Base-by-base conservation (phyloP, 108 stramenopile genomes). In the Nitzschia inconspicua region DNA sequence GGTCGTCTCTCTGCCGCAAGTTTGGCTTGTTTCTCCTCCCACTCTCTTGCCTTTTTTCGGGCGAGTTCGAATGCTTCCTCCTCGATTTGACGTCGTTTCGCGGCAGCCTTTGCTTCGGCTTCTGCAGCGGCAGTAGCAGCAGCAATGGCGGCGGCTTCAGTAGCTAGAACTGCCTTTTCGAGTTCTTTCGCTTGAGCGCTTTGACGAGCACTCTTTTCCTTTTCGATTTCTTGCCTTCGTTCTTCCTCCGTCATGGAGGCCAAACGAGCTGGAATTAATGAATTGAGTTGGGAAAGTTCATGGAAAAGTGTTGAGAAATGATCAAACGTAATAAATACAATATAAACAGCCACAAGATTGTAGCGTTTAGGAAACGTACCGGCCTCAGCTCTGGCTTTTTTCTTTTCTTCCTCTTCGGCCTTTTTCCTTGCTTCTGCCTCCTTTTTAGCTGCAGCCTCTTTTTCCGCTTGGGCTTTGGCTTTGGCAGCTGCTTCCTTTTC, bases 121-220 rank as follows among this genome's bases (percentile, higher is more conserved):
- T 86, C 85, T 9, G 76, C 81, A 27, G 61, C 65, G 41, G 70
- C 83, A 60, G 61, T 86, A 13, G 80, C 77, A 25, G 66, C 65
- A 28, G 71, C 79, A 37, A 86, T 86, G 37, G 83, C 85, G 25
- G 72, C 79, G 24, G 83, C 83, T 57, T 86, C 89, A 23, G 68
- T 60, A 5, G 72, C 84, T 23, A 34, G 22, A 28, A 34, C 32
- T 23, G 70, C 81, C 61, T 62, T 72, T 53, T 73, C 53, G 5
- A 54, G 64, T 42, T 74, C 80, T 49, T 82, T 75, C 4, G 47
- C 73, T 63, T 79, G 78, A 16, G 55, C 61, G 19, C 24, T 35
- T 47, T 69, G 73, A 14, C 73, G 69, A 19, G 34, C 47, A 18
- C 44, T 63, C 26, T 51, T 44, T 46, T 75, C 70, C 60, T 64